A percentile compares a stretch with the other conserved stretches of the same genome.
Evolutionary conservation across 176 grass and related monocot species (phyloP).

Genomic region (Triticum urartu): DNA sequence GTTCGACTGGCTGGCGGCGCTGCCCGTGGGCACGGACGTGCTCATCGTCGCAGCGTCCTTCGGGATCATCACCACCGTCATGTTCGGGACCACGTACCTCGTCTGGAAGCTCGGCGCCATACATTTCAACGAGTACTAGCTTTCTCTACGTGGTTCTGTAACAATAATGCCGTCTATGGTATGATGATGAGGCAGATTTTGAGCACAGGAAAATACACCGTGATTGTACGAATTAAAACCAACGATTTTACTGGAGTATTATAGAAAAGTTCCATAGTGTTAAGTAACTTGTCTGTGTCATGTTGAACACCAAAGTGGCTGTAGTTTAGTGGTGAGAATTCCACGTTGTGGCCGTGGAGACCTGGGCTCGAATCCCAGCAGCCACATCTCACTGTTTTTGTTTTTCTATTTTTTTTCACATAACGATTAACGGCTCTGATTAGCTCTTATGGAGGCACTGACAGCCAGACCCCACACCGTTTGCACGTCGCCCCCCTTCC

Average conservation of each 20-base stretch:
- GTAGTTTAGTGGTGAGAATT: conserved; percentile 85
- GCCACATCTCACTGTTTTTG: conserved; percentile 15
- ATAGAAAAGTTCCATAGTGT: too few species aligned
- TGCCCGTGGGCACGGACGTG: conserved; percentile 70
- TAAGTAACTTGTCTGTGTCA: accelerated
- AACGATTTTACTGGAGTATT: background rate
- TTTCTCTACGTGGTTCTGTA: conserved; percentile 6
- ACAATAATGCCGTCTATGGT: background rate
- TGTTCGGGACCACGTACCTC: conserved; percentile 82
- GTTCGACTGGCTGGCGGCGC: conserved; percentile 46
- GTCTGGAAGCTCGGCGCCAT: conserved; percentile 93
- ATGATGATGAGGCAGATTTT: conserved; percentile 5
- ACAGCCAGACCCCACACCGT: background rate
- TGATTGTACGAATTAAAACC: background rate
- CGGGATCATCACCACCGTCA: conserved; percentile 73
- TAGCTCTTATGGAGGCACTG: background rate
- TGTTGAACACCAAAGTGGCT: background rate
- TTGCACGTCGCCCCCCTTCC: background rate
- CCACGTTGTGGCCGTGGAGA: conserved; percentile 93
- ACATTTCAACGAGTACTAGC: conserved; percentile 90
- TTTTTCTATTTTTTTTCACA: background rate
- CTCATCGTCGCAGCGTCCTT: conserved; percentile 67
- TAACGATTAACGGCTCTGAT: conserved; percentile 15
- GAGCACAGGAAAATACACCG: background rate
- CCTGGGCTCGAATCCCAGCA: conserved; percentile 94